Evolutionary conservation across 305 asterid species (phyloP).

Genomic region (Rubia balearica): DNA sequence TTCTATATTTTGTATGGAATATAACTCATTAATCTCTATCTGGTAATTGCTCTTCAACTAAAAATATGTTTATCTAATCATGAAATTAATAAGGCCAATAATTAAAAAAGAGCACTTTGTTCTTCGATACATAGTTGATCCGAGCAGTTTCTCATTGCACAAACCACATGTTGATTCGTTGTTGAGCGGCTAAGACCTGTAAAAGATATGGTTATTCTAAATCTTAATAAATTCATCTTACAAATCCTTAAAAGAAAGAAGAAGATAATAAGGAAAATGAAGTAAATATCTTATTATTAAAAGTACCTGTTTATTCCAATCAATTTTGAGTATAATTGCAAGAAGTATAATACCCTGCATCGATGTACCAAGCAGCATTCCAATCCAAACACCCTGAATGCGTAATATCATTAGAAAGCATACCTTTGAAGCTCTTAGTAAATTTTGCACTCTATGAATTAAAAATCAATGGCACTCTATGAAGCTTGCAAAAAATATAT

Average conservation of each 20-base stretch:
- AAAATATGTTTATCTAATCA: neutral
- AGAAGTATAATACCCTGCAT: neutral
- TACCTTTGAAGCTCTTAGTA: neutral
- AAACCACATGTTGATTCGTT: slow-evolving; percentile 3
- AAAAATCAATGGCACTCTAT: too few relatives aligned
- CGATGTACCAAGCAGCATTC: neutral
- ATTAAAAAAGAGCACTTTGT: neutral
- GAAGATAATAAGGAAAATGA: neutral
- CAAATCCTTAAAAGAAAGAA: neutral
- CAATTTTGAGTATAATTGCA: neutral
- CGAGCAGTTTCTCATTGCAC: neutral
- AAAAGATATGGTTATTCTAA: neutral
- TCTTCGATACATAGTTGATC: neutral
- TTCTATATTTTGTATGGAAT: too few relatives aligned
- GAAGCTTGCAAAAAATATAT: neutral
- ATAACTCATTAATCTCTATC: too few relatives aligned
- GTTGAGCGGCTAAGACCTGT: slow-evolving; percentile 8
- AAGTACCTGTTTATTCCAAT: slow-evolving; percentile 8
- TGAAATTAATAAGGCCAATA: neutral
- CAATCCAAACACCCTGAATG: slow-evolving; percentile 8
- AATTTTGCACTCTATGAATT: too few relatives aligned
- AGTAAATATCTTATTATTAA: too few relatives aligned
- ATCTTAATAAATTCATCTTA: neutral
- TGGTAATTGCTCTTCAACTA: too few relatives aligned
- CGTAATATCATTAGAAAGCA: neutral